A percentile compares a stretch with the other conserved stretches of the same genome.
phyloP scores from a whole-genome alignment of 768 basidiomycete genomes.

The Auricularia heimuer region DNA sequence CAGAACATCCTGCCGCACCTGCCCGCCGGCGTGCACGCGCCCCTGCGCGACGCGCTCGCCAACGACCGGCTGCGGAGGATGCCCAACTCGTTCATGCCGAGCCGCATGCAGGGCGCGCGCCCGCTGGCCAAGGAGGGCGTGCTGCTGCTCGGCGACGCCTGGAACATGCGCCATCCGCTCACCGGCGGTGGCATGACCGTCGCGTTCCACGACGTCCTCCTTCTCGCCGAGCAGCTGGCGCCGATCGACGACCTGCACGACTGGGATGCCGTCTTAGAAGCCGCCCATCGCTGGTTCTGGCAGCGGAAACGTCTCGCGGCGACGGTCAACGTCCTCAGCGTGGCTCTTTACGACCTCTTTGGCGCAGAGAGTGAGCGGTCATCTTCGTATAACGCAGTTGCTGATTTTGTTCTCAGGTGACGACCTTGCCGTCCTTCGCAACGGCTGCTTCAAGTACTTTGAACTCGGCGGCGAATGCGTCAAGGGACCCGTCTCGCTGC shows the following conservation, averaged over 20 bases:
- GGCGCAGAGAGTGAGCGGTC: slow-evolving; percentile 56
- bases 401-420: slow-evolving; percentile 37
- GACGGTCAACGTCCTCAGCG: slow-evolving; percentile 85
- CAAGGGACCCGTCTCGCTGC: slow-evolving; percentile 78
- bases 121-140: slow-evolving; percentile 51
- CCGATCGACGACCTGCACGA: slow-evolving; percentile 33
- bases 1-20: slow-evolving; percentile 70
- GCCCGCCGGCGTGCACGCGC: slow-evolving; percentile 55
- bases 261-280: slow-evolving; percentile 39
- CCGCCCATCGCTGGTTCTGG: slow-evolving; percentile 64
- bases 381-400: not conserved
- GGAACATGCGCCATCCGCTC: slow-evolving; percentile 98
- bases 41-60: slow-evolving; percentile 62
- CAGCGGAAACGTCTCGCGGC: slow-evolving; percentile 69
- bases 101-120: slow-evolving; percentile 53
- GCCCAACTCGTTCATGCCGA: slow-evolving; percentile 91
- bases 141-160: slow-evolving; percentile 86
- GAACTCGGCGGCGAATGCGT: slow-evolving; percentile 86
- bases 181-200: slow-evolving; percentile 97
- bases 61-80: slow-evolving; percentile 76
- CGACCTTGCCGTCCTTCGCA: slow-evolving; percentile 50
- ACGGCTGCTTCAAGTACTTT: slow-evolving; percentile 96
- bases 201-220: slow-evolving; percentile 75
- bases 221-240: slow-evolving; percentile 54
- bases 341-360: slow-evolving; percentile 91